These are phyloP conservation scores for Leptographium galeiforme DNA, from an alignment of 2,329 filamentous ascomycete genomes.

Conservation along the genomic window DNA sequence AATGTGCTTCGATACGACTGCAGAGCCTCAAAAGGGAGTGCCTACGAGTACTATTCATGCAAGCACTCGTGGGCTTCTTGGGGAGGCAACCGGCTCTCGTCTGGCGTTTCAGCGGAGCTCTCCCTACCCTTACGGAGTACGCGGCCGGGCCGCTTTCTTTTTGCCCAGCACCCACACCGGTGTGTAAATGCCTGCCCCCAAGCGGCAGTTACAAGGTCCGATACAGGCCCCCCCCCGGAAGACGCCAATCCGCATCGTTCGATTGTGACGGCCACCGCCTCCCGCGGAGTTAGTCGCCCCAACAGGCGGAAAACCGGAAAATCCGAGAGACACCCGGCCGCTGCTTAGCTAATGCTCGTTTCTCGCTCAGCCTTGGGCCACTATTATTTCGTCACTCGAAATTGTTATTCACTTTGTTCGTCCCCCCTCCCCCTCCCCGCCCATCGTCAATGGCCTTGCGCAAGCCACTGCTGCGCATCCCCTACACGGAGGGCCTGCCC, in stretches of 20 bases:
- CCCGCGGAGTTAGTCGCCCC: background rate
- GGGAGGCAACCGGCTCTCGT: no score
- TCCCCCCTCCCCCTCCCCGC: background rate
- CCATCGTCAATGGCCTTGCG: conserved; percentile 31
- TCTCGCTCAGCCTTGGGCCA: no score
- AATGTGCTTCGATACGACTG: no score
- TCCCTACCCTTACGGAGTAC: background rate
- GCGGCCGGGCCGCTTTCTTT: no score
- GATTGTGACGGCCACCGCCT: conserved; percentile 4
- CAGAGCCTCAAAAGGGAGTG: no score
- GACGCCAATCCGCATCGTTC: conserved; percentile 10
- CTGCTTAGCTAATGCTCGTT: no score
- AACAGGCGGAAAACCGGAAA: background rate
- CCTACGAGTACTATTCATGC: no score
- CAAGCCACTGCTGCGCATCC: conserved; percentile 71
- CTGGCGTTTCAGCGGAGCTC: background rate
- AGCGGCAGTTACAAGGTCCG: background rate
- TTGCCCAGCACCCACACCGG: background rate
- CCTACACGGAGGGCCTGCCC: conserved; percentile 74
- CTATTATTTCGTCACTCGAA: no score
- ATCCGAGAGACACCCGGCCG: background rate
- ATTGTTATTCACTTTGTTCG: no score
- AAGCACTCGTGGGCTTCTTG: no score
- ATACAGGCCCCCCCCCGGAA: conserved; percentile 5
- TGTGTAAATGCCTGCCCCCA: background rate